Base-by-base conservation (phyloP, 2,329 filamentous ascomycete species). In the Curvularia eragrostidis region DNA sequence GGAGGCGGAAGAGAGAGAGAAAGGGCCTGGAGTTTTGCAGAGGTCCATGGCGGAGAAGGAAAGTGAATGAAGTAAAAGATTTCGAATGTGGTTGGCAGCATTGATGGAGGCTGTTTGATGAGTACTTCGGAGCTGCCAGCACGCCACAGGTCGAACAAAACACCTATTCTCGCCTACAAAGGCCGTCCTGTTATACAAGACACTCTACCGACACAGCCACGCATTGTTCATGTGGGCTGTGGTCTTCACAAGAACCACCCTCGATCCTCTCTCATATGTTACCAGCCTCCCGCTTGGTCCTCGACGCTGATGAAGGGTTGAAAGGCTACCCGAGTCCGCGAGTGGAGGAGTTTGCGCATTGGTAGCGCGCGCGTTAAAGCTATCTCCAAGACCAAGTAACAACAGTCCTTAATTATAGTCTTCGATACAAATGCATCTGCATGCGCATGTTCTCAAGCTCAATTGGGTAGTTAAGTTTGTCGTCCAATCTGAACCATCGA, bases 381-480 rank as follows among this genome's bases (percentile, higher is more conserved):
- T 18, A 5, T 24, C 15, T 18, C 13, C 23, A 39, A 8, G 9
- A 39, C 24, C 21, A n/a, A 28, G 4, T 19, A 13, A 21, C 8
- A 18, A n/a, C 44, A 34, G 26, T 23, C 23, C 10, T 47, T 30
- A 10, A 26, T 24, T 58, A 63, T 10, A 65, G 6, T 21, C 67
- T 50, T 19, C 54, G 62, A 52, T 97, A 98, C 15, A 97, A 73
- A 79, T 97, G 93, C 67, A 97, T 82, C 77, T 98, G 94, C 77
- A 94, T 97, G 46, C 93, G 87, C 93, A 97, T 97, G 73, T 97
- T 91, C 79, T 98, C 94, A 72, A 98, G 78, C 50, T 88, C 84
- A 68, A 97, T 92, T 7, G 93, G 90, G 78, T 97, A 98, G 39
- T 83, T 81, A 64, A 97, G 77, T 15, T 65, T 72, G n/a, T 72